Conservation (phyloP, 1,139 yeast genomes). For the Pichia sp. region DNA sequence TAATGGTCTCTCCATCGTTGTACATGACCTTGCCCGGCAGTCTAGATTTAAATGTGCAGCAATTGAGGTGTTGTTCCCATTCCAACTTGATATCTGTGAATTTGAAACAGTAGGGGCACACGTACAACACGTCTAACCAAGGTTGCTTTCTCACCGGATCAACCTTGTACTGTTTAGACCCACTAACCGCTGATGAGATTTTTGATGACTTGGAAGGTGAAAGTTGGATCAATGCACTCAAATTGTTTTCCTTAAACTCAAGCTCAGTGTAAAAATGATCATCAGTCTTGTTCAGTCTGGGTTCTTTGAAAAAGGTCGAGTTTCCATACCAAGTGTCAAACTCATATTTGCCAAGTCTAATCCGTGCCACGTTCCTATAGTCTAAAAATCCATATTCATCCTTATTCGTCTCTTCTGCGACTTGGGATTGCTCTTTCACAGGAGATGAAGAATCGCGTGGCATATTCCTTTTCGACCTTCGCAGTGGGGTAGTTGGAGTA, state of each 20-base stretch:
- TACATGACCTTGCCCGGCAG: conserved; percentile 68
- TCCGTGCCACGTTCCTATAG: conserved; percentile 53
- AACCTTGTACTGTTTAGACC: not conserved
- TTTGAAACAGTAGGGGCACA: conserved; percentile 81
- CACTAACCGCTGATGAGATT: not conserved
- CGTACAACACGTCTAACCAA: conserved; percentile 58
- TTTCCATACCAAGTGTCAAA: conserved; percentile 85
- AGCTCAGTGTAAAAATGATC: conserved; percentile 2
- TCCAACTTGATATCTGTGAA: conserved; percentile 43
- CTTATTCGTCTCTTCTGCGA: conserved; percentile 11
- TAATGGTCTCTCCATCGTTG: conserved; percentile 44
- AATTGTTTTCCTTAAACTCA: conserved; percentile 5
- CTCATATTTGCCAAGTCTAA: conserved; percentile 56
- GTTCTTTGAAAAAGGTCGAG: conserved; percentile 53
- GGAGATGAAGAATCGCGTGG: not conserved
- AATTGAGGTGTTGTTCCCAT: conserved; percentile 10
- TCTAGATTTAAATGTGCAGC: conserved; percentile 40
- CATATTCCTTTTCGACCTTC: conserved; percentile 4
- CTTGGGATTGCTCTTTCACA: not conserved
- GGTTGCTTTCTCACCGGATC: conserved; percentile 9
- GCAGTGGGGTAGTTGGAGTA: not conserved
- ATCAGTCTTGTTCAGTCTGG: conserved; percentile 1
- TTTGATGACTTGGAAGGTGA: not conserved
- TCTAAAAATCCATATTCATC: conserved; percentile 54
- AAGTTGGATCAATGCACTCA: conserved; percentile 9